Base-by-base conservation (phyloP, 169 alveolate species). In the Eimeria maxima region DNA sequence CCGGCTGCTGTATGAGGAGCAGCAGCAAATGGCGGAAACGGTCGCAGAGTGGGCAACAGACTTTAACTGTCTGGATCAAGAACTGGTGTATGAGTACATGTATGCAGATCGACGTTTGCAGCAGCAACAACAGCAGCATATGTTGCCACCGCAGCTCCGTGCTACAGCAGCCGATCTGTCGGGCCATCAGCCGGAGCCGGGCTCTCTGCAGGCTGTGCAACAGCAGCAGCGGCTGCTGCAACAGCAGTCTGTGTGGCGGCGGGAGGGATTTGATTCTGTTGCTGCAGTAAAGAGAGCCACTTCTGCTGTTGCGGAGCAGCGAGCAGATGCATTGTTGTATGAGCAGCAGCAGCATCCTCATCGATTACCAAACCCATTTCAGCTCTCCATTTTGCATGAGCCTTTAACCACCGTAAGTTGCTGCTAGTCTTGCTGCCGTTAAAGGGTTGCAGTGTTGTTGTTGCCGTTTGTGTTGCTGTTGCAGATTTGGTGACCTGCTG, bases 31-130 rank as follows among this genome's bases (percentile, higher is more conserved):
- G 91, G 76, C 95, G 57, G 95, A 47, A 91, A 76, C 83, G 1
- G 95, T 33, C 22, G 90, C 76, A 84, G 95, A 93, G 47, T 93
- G 96, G 96, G 78, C 89, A 18, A 69, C 90, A n/a, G 96, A 93
- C 33, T 81, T 81, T 69, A 81, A 78, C 87, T 93, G 89, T 53
- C 76, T 93, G 3, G 96, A 93, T 33, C 96, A 93, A 65, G 96
- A 93, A 67, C 89, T 57, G 5, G 93, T 93, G 47, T 81, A 47
- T n/a, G 96, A 78, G 18, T 93, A 87, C 73, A 87, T 93, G 93
- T 93, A 93, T 83, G 83, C 90, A 4, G 73, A 47, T 84, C 86
- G 96, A 5, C 87, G 78, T 1, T 71, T 81, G 50, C 92, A 93
- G 86, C 87, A 44, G 60, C 96, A 78, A 73, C 96, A 93, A 67